Evolutionary conservation across 192 early-diverging fungal species (phyloP).

Genomic region (Geranomyces variabilis): DNA sequence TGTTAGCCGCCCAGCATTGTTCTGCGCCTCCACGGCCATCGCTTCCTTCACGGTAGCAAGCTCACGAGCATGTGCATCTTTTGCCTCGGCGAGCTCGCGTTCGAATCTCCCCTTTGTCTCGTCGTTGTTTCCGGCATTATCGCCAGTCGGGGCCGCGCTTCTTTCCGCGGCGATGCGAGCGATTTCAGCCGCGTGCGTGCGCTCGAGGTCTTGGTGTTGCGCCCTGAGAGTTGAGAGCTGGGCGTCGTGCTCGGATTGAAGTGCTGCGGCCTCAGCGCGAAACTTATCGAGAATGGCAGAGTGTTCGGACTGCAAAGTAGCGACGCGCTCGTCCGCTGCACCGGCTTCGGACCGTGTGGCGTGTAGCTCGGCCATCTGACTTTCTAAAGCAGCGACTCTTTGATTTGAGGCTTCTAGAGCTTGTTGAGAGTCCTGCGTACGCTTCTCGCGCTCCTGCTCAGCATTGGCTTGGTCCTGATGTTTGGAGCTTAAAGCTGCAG

Average conservation of each 20-base stretch:
- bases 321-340: neutral
- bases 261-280: neutral
- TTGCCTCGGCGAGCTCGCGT: neutral
- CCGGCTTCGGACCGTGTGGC: neutral
- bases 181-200: too few relatives aligned
- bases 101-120: too few relatives aligned
- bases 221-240: neutral
- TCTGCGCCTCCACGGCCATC: too few relatives aligned
- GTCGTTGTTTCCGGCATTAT: too few relatives aligned
- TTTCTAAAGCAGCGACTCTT: too few relatives aligned
- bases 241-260: neutral
- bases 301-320: slow-evolving; percentile 17
- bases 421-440: neutral
- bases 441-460: slow-evolving; percentile 7
- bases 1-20: neutral
- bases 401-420: slow-evolving; percentile 1
- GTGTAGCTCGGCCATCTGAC: neutral
- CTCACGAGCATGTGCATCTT: neutral
- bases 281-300: too few relatives aligned
- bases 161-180: too few relatives aligned
- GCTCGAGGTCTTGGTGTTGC: too few relatives aligned
- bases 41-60: neutral
- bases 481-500: too few relatives aligned
- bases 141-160: too few relatives aligned
- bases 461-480: neutral